Percentiles rank a stretch among this genome's conserved stretches.
These are phyloP conservation scores for Globisporangium camurandrum DNA, from an alignment of 352 stramenopile species.

Conservation along the genomic window DNA sequence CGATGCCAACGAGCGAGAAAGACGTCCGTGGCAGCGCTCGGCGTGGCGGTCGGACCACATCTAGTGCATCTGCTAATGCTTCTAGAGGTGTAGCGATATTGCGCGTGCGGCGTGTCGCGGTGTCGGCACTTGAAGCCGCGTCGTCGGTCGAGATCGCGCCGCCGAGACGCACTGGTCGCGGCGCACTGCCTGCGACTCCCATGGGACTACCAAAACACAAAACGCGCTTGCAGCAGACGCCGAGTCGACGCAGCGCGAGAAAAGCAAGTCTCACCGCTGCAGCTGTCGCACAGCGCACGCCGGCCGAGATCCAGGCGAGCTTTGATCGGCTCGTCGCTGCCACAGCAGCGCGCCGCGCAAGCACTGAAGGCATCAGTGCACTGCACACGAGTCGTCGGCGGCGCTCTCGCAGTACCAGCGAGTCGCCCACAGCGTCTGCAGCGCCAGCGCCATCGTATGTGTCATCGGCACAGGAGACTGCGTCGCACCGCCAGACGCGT, in stretches of 20 bases:
- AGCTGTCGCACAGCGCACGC: neutral
- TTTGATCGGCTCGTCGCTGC: neutral
- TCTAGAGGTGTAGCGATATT: no score
- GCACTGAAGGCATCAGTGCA: neutral
- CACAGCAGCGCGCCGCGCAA: neutral
- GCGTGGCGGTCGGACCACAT: no score
- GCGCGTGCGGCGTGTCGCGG: constrained; percentile 1
- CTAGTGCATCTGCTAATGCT: no score
- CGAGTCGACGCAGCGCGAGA: constrained; percentile 8
- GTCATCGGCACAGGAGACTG: neutral
- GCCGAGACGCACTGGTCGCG: no score
- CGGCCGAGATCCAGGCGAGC: neutral
- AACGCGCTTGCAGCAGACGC: constrained; percentile 11
- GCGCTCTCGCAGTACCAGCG: neutral
- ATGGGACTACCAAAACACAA: constrained; percentile 3
- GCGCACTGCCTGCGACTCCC: no score
- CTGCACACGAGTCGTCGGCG: neutral
- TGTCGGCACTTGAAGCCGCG: constrained; percentile 10
- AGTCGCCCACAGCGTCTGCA: no score
- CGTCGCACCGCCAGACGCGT: neutral
- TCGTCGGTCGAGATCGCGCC: constrained; percentile 1
- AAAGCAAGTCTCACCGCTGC: neutral
- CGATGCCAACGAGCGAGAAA: no score
- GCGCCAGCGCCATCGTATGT: no score
- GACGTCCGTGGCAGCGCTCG: no score